Evolutionary conservation across 345 rosid genomes (phyloP).

Genomic region (Camelina laxa): DNA sequence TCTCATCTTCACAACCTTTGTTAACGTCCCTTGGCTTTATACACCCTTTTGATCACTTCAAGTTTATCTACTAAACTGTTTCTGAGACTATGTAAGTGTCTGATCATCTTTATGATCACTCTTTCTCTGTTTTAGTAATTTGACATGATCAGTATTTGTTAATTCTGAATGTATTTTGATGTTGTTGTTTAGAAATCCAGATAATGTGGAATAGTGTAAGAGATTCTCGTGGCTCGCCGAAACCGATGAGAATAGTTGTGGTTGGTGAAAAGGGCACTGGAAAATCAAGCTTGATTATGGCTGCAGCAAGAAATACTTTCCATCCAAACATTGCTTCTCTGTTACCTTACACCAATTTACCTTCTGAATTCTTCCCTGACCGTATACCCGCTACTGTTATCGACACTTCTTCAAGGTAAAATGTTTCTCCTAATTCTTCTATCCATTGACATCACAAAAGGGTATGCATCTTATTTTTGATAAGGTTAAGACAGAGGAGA

Average conservation of each 20-base stretch:
- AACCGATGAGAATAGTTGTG: constrained; percentile 71
- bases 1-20: constrained; percentile 1
- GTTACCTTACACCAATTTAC: constrained; percentile 67
- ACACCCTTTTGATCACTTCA: constrained; percentile 12
- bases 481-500: background rate
- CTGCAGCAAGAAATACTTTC: constrained; percentile 56
- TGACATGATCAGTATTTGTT: constrained; percentile 5
- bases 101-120: background rate
- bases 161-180: background rate
- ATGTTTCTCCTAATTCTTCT: constrained; percentile 4
- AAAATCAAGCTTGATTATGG: constrained; percentile 82
- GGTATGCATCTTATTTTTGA: background rate
- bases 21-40: constrained; percentile 4
- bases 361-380: constrained; percentile 68
- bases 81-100: constrained; percentile 1
- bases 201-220: constrained; percentile 47
- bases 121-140: constrained; percentile 20
- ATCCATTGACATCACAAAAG: background rate
- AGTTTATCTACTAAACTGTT: background rate
- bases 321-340: constrained; percentile 59
- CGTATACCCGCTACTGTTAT: constrained; percentile 68
- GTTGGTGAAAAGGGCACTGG: constrained; percentile 88
- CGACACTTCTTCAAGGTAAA: constrained; percentile 84
- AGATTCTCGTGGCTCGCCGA: constrained; percentile 46
- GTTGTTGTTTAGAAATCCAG: constrained; percentile 17